These are phyloP conservation scores for Penicillium thymicola DNA, from an alignment of 2,329 filamentous ascomycete genomes.

Conservation along the genomic window DNA sequence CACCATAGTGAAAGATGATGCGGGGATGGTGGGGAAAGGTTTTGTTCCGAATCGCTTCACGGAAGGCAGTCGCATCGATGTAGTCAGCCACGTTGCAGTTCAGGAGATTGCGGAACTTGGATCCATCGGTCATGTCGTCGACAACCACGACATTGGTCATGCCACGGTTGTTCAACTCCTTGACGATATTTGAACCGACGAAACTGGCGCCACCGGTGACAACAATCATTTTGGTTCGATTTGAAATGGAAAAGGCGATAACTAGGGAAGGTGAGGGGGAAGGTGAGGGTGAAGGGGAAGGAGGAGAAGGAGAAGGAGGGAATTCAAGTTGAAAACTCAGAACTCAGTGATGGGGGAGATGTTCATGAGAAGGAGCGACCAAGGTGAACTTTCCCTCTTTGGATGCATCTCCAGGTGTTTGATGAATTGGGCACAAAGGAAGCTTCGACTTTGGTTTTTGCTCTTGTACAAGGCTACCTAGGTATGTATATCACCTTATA, in stretches of 20 bases:
- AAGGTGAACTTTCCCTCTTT: background rate
- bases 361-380: background rate
- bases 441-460: too few species aligned
- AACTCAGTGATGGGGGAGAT: background rate
- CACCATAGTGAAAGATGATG: slow-evolving; percentile 1
- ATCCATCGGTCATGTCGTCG: slow-evolving; percentile 1
- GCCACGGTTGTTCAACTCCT: slow-evolving; percentile 1
- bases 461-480: too few species aligned
- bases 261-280: too few species aligned
- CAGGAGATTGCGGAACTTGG: slow-evolving; percentile 3
- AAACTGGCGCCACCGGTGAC: slow-evolving; percentile 2
- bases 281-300: too few species aligned
- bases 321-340: background rate
- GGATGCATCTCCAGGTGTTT: background rate
- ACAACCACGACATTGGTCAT: slow-evolving; percentile 1
- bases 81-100: slow-evolving; percentile 1
- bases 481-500: too few species aligned
- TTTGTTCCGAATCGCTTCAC: background rate
- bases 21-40: background rate
- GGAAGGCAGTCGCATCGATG: background rate
- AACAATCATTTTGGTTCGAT: background rate
- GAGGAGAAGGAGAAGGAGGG: background rate
- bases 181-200: slow-evolving; percentile 3
- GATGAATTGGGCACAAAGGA: background rate
- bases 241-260: too few species aligned